Evolutionary conservation across 768 basidiomycete genomes (phyloP), one percentile per base, ranked within the genome.

Genomic region (Grammothele lineata): DNA sequence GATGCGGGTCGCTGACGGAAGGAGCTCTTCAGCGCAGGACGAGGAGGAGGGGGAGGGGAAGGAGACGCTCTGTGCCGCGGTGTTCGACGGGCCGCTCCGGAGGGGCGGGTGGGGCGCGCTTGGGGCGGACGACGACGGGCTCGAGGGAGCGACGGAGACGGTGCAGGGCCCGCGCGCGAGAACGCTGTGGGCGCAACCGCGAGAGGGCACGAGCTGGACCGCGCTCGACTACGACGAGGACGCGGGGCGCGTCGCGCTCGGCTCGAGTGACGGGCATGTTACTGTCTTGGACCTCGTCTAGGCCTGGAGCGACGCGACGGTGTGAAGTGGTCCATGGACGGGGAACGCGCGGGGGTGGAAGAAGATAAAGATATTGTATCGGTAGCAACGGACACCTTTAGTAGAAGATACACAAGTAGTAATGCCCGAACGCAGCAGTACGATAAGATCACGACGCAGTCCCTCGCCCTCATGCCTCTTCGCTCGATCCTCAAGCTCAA

Each of bases 181-280:
- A 47, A 63, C 58, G 22, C 50, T 72, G n/a, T 66, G 51, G 50
- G 56, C 51, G 15, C 69, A 69, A 47, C 52, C 53, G 24, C 56
- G 50, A 27, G 66, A 55, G 19, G 63, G 54, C 4, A 36, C 48
- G 14, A 67, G 71, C 49, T 84, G 81, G 82, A 73, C 74, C 3
- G 68, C 78, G 37, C 55, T 84, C 49, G 82, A 81, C 60, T 84
- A 84, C 53, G 78, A 81, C 45, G 82, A 84, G 59, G 69, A 68
- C 32, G 54, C 64, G 37, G 82, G 82, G 4, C 65, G 75, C 49
- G 64, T 83, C 43, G 80, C 67, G 5, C 51, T 83, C 18, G 80
- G 76, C 4, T 73, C 76, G 33, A 70, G 68, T 45, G 69, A 66
- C 48, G 82, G 82, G 14, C 48, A 58, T 36, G 66, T 81, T 12